These are phyloP conservation scores for Stipa capillata DNA, from an alignment of 176 grass and related monocot genomes.

Conservation along the genomic window DNA sequence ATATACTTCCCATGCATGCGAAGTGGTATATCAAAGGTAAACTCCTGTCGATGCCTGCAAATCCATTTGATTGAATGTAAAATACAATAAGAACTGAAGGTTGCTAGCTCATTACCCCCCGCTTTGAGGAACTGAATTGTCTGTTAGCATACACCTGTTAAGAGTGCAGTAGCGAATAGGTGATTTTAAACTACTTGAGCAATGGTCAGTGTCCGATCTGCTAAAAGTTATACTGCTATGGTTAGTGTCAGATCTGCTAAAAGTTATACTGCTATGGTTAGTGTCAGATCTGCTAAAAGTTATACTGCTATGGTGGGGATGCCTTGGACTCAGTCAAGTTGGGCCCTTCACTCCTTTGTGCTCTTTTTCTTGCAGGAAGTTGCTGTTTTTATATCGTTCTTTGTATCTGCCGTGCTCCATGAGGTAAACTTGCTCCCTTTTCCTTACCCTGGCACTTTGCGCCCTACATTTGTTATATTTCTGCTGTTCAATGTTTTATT, in stretches of 20 bases:
- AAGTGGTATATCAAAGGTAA: conserved; percentile 86
- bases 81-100: not conserved
- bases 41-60: not conserved
- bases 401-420: conserved; percentile 88
- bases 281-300: not conserved
- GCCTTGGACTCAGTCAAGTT: not conserved
- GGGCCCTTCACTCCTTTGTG: not conserved
- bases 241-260: no score
- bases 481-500: not conserved
- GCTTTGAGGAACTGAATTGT: not conserved
- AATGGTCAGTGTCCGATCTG: no score
- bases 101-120: not conserved
- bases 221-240: no score
- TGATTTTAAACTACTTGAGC: not conserved
- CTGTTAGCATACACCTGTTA: not conserved
- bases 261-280: not conserved
- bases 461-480: no score
- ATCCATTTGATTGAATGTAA: not conserved
- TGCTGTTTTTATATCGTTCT: conserved; percentile 84
- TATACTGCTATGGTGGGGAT: not conserved
- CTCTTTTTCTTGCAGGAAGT: conserved; percentile 57
- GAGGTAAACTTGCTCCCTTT: conserved; percentile 48
- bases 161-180: not conserved
- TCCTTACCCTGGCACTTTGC: not conserved
- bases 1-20: conserved; percentile 91